Conservation (phyloP, 805 yeast species). For the Spathaspora sp. region DNA sequence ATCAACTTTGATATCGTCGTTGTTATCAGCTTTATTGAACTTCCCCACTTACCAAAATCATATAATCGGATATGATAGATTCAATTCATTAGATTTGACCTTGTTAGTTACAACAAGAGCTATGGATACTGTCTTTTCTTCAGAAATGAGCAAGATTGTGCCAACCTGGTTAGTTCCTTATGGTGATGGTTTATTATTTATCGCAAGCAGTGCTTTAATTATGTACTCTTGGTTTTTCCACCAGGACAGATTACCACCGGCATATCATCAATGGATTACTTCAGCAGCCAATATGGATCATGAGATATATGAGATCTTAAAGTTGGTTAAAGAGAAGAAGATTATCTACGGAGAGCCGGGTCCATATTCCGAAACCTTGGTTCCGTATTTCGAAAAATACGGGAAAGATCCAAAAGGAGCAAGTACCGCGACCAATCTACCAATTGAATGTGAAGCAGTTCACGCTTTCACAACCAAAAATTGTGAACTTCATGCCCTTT, state of each 20-base stretch:
- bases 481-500: slow-evolving; percentile 46
- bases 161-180: slow-evolving; percentile 12
- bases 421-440: slow-evolving; percentile 16
- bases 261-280: slow-evolving; percentile 46
- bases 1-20: slow-evolving; percentile 26
- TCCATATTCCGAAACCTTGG: slow-evolving; percentile 25
- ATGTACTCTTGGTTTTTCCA: slow-evolving; percentile 37
- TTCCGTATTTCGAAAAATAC: slow-evolving; percentile 25
- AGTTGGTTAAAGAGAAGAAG: slow-evolving; percentile 24
- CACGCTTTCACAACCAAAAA: slow-evolving; percentile 35
- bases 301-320: slow-evolving; percentile 30
- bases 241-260: slow-evolving; percentile 39
- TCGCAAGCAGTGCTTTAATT: slow-evolving; percentile 25
- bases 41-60: slow-evolving; percentile 33
- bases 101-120: slow-evolving; percentile 34
- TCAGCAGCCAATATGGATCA: slow-evolving; percentile 46
- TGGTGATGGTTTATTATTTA: slow-evolving; percentile 29
- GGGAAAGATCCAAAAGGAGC: slow-evolving; percentile 32
- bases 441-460: slow-evolving; percentile 38
- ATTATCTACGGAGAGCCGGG: slow-evolving; percentile 33
- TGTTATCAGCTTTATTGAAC: slow-evolving; percentile 21
- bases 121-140: slow-evolving; percentile 27
- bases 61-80: slow-evolving; percentile 24
- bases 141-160: slow-evolving; percentile 18
- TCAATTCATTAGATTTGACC: slow-evolving; percentile 33